Percentiles rank a stretch among this genome's conserved stretches.
phyloP scores from a whole-genome alignment of 306 rosid genomes.

The Notholithocarpus densiflorus region DNA sequence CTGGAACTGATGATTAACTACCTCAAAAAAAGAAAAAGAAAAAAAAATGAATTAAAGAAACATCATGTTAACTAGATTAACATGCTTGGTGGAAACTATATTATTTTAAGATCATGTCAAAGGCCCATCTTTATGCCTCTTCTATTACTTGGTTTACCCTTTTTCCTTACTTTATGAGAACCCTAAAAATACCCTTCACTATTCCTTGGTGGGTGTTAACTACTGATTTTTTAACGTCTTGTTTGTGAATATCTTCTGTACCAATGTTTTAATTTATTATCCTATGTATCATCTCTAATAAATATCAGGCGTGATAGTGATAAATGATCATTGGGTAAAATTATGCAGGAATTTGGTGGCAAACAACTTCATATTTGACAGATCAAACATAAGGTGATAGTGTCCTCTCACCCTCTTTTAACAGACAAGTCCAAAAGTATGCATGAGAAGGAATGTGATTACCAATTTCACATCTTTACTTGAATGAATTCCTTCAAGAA shows the following conservation, averaged over 20 bases:
- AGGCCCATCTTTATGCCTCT: no score
- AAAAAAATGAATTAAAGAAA: no score
- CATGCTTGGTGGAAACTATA: no score
- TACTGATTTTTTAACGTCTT: no score
- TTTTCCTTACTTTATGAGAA: no score
- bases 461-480: not conserved
- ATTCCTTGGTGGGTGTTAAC: rapidly evolving
- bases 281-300: not conserved
- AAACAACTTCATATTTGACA: slow-evolving; percentile 25
- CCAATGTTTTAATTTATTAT: not conserved
- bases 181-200: no score
- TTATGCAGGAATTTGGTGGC: slow-evolving; percentile 29
- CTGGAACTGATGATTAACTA: no score
- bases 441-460: not conserved
- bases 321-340: not conserved
- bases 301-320: not conserved
- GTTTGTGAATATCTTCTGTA: not conserved
- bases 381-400: slow-evolving; percentile 13
- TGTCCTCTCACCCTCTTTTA: not conserved
- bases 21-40: no score
- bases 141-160: no score
- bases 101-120: no score
- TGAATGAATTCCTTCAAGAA: not conserved
- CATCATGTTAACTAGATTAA: no score
- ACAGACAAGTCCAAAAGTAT: not conserved